Conservation (phyloP, 2,329 filamentous ascomycete species). For the Aspergillus sp. region DNA sequence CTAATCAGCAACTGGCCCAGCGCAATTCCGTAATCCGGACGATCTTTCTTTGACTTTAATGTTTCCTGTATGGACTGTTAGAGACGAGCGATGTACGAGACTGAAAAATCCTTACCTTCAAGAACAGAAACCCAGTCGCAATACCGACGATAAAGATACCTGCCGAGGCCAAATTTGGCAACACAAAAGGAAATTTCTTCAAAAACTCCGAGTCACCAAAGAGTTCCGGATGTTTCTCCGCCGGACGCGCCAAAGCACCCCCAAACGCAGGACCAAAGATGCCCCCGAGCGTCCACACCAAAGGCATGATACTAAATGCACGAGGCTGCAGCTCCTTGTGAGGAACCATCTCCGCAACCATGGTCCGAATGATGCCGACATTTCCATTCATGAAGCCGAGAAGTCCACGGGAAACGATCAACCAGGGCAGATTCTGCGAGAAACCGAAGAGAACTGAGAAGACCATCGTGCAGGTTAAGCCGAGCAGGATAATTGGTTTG, state of each 20-base stretch:
- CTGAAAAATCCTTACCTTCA: constrained; percentile 50
- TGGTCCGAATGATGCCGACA: constrained; percentile 85
- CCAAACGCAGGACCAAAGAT: constrained; percentile 87
- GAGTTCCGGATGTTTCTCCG: constrained; percentile 64
- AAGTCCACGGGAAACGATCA: constrained; percentile 71
- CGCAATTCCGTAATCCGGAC: constrained; percentile 68
- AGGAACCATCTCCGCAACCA: constrained; percentile 89
- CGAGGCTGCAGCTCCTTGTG: constrained; percentile 79
- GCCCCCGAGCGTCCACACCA: constrained; percentile 82
- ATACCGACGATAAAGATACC: constrained; percentile 75
- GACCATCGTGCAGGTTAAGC: constrained; percentile 72
- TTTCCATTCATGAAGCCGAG: constrained; percentile 85
- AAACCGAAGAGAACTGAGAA: constrained; percentile 80
- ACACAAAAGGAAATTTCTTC: constrained; percentile 70
- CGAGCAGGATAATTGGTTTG: constrained; percentile 73
- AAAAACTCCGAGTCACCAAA: constrained; percentile 67
- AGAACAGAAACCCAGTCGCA: constrained; percentile 68
- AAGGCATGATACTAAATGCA: constrained; percentile 89
- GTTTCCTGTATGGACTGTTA: constrained; percentile 58
- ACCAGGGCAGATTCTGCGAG: constrained; percentile 73
- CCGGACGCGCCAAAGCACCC: constrained; percentile 78
- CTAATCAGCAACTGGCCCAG: constrained; percentile 63
- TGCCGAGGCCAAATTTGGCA: constrained; percentile 78
- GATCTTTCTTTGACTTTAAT: constrained; percentile 63
- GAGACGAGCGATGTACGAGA: neutral